Evolutionary conservation across 768 basidiomycete genomes (phyloP).

Genomic region (Collybia mongolica): DNA sequence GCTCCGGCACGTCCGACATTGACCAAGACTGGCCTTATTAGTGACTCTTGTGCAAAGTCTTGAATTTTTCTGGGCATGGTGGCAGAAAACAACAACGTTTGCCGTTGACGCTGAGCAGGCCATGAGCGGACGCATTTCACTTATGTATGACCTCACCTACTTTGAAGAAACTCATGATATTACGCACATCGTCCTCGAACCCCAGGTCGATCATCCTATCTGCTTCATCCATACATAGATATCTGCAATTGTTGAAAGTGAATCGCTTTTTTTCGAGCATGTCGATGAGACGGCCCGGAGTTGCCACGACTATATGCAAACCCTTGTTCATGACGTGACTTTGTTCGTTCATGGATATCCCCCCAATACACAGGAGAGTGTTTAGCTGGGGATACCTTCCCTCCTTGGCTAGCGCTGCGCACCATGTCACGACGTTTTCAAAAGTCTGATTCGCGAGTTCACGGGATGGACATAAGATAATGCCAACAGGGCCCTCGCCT

Average conservation of each 20-base stretch:
- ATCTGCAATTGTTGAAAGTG: conserved; percentile 93
- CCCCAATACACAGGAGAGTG: conserved; percentile 91
- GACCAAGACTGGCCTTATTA: conserved; percentile 92
- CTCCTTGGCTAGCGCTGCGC: conserved; percentile 73
- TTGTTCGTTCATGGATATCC: conserved; percentile 98
- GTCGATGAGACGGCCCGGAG: conserved; percentile 94
- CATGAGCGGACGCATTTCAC: conserved; percentile 1
- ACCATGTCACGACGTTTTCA: conserved; percentile 91
- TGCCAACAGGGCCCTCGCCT: conserved; percentile 96
- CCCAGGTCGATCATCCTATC: conserved; percentile 99
- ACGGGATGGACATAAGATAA: conserved; percentile 94
- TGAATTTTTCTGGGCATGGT: conserved; percentile 99
- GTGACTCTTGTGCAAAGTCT: conserved; percentile 95
- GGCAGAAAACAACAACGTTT: conserved; percentile 95
- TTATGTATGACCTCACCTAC: conserved; percentile 37
- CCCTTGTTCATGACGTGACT: conserved; percentile 88
- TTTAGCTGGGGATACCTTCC: conserved; percentile 85
- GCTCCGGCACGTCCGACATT: conserved; percentile 99
- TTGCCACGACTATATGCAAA: conserved; percentile 94
- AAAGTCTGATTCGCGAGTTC: conserved; percentile 97
- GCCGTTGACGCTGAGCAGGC: conserved; percentile 79
- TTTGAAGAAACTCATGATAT: conserved; percentile 99
- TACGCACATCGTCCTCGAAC: conserved; percentile 97
- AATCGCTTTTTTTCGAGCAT: conserved; percentile 97
- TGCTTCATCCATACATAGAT: conserved; percentile 98